phyloP scores from a whole-genome alignment of 768 basidiomycete species.

The Pleurotus djamor region DNA sequence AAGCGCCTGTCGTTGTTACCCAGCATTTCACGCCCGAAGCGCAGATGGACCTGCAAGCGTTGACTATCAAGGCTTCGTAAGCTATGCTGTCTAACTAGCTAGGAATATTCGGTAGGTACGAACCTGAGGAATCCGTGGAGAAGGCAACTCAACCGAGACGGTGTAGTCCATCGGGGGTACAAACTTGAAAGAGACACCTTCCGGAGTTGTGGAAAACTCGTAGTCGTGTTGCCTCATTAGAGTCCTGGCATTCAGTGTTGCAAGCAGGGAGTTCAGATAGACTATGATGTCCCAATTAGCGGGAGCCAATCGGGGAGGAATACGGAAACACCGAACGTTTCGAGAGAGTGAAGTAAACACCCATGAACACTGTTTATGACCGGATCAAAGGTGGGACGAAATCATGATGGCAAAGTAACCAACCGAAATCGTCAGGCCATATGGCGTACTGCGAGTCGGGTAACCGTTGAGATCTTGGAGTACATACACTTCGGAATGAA shows the following conservation, averaged over 20 bases:
- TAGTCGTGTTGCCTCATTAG: conserved; percentile 5
- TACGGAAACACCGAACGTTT: conserved; percentile 30
- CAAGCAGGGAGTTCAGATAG: conserved; percentile 37
- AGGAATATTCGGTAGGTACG: background rate
- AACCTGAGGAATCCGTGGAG: background rate
- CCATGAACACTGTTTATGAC: conserved; percentile 28
- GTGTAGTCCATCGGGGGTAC: conserved; percentile 4
- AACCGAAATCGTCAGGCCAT: conserved; percentile 39
- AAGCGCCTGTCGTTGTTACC: too few relatives aligned
- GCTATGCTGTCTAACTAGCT: too few relatives aligned
- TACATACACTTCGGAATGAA: background rate
- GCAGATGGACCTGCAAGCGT: too few relatives aligned
- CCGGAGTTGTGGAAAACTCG: background rate
- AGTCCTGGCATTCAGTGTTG: conserved; percentile 15
- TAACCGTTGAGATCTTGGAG: conserved; percentile 23
- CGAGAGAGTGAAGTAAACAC: conserved; percentile 42
- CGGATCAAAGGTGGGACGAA: background rate
- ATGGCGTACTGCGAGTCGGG: conserved; percentile 30
- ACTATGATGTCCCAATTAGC: conserved; percentile 17
- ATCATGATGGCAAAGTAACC: background rate
- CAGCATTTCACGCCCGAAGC: too few relatives aligned
- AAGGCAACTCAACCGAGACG: background rate
- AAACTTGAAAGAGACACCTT: conserved; percentile 2
- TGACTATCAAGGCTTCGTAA: too few relatives aligned
- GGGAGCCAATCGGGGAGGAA: background rate